A percentile compares a stretch with the other conserved stretches of the same genome.
Evolutionary conservation across 1,284 basidiomycete genomes (phyloP).

Genomic region (Rhodotorula glutinis): DNA sequence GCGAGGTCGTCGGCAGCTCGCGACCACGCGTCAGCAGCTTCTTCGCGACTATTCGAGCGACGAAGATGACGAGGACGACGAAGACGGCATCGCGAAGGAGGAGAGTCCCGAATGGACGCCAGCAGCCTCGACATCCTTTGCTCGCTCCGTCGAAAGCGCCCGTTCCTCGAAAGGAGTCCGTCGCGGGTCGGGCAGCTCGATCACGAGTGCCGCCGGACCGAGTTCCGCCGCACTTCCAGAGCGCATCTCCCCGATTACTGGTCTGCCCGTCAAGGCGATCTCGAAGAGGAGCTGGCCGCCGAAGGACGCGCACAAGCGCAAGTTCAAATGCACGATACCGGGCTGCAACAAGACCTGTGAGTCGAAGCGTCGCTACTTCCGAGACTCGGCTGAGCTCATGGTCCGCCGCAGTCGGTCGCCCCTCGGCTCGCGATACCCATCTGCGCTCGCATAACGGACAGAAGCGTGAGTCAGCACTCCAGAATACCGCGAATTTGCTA

Average conservation of each 20-base stretch:
- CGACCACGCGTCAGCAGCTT: too few species aligned
- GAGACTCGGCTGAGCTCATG: not conserved
- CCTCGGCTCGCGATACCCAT: slow-evolving; percentile 29
- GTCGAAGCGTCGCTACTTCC: not conserved
- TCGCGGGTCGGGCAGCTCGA: not conserved
- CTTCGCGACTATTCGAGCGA: not conserved
- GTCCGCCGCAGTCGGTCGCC: slow-evolving; percentile 24
- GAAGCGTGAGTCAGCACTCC: slow-evolving; percentile 17
- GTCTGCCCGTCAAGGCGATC: slow-evolving; percentile 29
- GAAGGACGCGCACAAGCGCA: slow-evolving; percentile 23
- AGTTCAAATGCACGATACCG: slow-evolving; percentile 13
- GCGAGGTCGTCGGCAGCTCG: too few species aligned
- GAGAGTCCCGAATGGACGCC: not conserved
- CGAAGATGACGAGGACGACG: not conserved
- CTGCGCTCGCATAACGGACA: slow-evolving; percentile 25
- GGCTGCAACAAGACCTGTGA: slow-evolving; percentile 33
- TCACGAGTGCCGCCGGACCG: not conserved
- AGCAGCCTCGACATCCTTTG: not conserved
- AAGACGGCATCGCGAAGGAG: not conserved
- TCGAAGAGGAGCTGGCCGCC: slow-evolving; percentile 30
- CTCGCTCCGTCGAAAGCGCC: not conserved
- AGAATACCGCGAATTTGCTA: not conserved
- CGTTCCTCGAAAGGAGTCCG: not conserved
- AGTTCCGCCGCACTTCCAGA: not conserved
- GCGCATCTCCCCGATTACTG: slow-evolving; percentile 33